Evolutionary conservation across 208 protist species (phyloP).

Genomic region (Crithidia brevicula): DNA sequence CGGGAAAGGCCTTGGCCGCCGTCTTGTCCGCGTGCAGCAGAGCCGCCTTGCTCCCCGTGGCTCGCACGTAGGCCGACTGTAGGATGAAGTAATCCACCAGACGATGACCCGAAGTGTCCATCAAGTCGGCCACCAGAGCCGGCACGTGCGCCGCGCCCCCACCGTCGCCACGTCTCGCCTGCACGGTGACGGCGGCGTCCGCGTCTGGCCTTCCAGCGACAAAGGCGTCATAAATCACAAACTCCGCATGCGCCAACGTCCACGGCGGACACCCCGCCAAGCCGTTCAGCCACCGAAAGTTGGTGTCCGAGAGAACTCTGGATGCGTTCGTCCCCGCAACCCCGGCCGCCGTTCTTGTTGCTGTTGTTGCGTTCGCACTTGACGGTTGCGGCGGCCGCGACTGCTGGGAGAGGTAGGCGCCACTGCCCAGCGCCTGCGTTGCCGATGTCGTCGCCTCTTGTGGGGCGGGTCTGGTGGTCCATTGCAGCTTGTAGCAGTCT

Average conservation of each 20-base stretch:
- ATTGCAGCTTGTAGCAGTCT: conserved; percentile 18
- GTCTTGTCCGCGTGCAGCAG: background rate
- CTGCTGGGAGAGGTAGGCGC: no score
- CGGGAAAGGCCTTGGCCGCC: conserved; percentile 8
- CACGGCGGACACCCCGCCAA: conserved; percentile 17
- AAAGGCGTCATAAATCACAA: conserved; percentile 12
- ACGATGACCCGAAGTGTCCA: conserved; percentile 5
- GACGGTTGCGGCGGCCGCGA: no score
- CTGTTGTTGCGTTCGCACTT: background rate
- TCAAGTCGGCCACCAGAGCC: background rate
- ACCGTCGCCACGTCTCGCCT: no score
- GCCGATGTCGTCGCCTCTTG: no score
- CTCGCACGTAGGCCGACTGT: background rate
- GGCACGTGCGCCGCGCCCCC: no score
- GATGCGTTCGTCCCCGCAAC: no score
- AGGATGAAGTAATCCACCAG: conserved; percentile 15
- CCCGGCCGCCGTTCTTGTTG: background rate
- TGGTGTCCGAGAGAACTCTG: no score
- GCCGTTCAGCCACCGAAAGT: conserved; percentile 22
- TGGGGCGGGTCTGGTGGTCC: no score
- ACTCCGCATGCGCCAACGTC: conserved; percentile 26
- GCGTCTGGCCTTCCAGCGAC: background rate
- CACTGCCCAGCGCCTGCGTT: no score
- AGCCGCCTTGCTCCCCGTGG: background rate
- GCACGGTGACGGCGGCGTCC: no score